These are phyloP conservation scores for Citrus unshiu DNA, from an alignment of 345 rosid genomes.

Conservation along the genomic window DNA sequence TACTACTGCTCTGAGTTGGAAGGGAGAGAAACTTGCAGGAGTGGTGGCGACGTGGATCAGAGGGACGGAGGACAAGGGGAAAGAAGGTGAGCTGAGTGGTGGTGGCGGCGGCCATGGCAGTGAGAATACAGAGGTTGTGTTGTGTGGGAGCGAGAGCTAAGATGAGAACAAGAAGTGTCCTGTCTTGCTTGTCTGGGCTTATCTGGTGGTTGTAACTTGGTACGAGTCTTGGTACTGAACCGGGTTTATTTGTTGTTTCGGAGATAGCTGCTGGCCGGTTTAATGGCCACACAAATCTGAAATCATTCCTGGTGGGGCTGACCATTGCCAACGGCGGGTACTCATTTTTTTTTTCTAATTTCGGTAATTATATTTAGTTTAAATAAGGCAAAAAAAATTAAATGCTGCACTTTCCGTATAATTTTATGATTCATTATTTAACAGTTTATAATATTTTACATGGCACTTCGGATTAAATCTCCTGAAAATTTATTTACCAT, in stretches of 20 bases:
- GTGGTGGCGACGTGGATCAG: slow-evolving; percentile 19
- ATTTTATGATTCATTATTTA: too few species aligned
- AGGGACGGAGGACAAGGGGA: slow-evolving; percentile 17
- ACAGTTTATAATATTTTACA: too few species aligned
- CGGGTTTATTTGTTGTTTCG: slow-evolving; percentile 5
- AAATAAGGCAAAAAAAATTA: too few species aligned
- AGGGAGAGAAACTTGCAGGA: background rate
- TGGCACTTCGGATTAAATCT: too few species aligned
- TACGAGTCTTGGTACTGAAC: background rate
- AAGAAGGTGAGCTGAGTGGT: slow-evolving; percentile 26
- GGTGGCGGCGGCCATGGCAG: slow-evolving; percentile 23
- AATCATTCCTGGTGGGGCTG: too few species aligned
- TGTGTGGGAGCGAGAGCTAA: background rate
- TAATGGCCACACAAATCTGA: background rate
- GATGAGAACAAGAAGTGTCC: background rate
- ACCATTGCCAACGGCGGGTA: too few species aligned
- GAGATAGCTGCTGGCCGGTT: background rate
- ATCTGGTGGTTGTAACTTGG: slow-evolving; percentile 16
- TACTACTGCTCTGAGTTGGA: slow-evolving; percentile 1
- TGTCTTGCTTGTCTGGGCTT: background rate
- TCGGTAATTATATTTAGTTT: too few species aligned
- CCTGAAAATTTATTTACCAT: too few species aligned
- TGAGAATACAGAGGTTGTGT: background rate
- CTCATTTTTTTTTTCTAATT: too few species aligned
- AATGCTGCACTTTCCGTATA: too few species aligned